Conservation (phyloP, 2,329 filamentous ascomycete genomes). For the Escovopsis sp. region DNA sequence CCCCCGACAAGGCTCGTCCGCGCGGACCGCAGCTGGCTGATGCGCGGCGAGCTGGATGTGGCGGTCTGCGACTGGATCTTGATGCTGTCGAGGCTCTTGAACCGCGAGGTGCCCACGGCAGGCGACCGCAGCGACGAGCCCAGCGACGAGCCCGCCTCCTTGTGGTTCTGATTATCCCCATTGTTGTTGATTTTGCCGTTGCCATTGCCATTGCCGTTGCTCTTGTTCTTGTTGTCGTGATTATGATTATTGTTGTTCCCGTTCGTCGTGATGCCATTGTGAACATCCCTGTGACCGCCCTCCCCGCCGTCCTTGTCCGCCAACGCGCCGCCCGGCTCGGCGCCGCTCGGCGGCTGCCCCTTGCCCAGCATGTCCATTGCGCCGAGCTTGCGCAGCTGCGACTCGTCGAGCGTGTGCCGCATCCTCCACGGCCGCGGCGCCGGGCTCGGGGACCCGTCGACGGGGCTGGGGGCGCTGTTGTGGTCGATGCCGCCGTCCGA, state of each 20-base stretch:
- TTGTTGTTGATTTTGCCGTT: background rate
- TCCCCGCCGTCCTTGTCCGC: background rate
- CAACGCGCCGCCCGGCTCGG: background rate
- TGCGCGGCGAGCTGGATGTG: conserved; percentile 1
- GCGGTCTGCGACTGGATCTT: background rate
- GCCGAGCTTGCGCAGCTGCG: conserved; percentile 14
- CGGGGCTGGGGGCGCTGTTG: conserved; percentile 12
- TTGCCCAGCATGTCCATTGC: conserved; percentile 18
- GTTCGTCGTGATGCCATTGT: background rate
- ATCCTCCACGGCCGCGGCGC: conserved; percentile 31
- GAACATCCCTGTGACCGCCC: background rate
- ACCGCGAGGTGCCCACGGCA: too few relatives aligned
- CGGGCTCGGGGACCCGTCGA: conserved; percentile 36
- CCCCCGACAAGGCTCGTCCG: background rate
- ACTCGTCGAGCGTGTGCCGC: conserved; percentile 18
- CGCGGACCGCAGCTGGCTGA: background rate
- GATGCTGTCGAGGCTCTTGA: too few relatives aligned
- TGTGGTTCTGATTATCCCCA: background rate
- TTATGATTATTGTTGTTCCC: background rate
- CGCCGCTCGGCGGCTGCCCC: conserved; percentile 8
- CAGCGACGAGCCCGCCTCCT: too few relatives aligned
- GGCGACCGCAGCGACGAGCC: too few relatives aligned
- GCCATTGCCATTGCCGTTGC: background rate
- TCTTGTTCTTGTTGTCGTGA: background rate
- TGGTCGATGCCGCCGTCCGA: conserved; percentile 11